Evolutionary conservation across 352 stramenopile genomes (phyloP), one percentile per base, ranked within the genome.

Genomic region (Phytopythium chamaehyphon): DNA sequence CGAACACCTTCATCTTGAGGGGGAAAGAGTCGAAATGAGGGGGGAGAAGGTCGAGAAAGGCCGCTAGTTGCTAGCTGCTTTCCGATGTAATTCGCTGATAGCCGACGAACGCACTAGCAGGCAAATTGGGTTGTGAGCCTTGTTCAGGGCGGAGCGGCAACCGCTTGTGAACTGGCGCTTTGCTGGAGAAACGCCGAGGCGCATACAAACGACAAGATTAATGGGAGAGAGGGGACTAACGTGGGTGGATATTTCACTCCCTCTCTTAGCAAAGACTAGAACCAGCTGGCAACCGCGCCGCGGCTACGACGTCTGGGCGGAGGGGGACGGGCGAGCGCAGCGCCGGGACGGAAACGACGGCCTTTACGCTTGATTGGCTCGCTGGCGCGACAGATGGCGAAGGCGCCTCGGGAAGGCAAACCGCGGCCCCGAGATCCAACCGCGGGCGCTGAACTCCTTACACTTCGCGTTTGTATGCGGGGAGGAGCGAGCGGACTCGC

Each of bases 111-210:
- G 55, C 57, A 23, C 54, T 57, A 55, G 54, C 56, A 71, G 45
- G 54, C 57, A 76, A 82, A 73, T 68, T 66, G 65, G 61, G 43
- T 59, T 73, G 61, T 64, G 57, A 60, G 47, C n/a, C n/a, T n/a
- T n/a, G n/a, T n/a, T n/a, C n/a, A n/a, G n/a, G n/a, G n/a, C n/a
- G n/a, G n/a, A n/a, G n/a, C n/a, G n/a, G n/a, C n/a, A n/a, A n/a
- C n/a, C n/a, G n/a, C n/a, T n/a, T n/a, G n/a, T 9, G 28, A 33
- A 33, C 28, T 33, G 28, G 28, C 28, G 28, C 28, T 33, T 9
- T 33, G 28, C 28, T 33, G 9, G n/a, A n/a, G n/a, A n/a, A n/a
- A n/a, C n/a, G 5, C 28, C 28, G 28, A 5, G 9, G 5, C 28
- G 5, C 10, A 11, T 23, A 46, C 40, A 35, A 35, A 26, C 23